Conservation (phyloP, 352 stramenopile species). For the Globisporangium spinosum region DNA sequence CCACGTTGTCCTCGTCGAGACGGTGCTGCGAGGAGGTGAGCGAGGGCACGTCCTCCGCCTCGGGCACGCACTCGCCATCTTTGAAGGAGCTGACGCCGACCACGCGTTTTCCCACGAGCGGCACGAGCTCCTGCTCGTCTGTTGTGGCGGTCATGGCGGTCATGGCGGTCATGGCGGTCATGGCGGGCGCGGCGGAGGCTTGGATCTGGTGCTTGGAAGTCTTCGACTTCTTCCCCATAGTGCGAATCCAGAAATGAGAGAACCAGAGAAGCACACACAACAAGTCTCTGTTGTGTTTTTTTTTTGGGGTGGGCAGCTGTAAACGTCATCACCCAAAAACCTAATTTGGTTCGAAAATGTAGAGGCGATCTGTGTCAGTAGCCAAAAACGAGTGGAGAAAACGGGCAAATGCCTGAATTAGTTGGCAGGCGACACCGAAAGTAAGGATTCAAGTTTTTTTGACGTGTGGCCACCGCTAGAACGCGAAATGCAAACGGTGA, state of each 20-base stretch:
- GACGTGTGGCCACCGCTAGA: background rate
- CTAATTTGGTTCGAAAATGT: background rate
- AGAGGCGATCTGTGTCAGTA: background rate
- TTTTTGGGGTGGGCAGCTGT: background rate
- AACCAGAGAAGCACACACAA: background rate
- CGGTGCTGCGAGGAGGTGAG: slow-evolving; percentile 59
- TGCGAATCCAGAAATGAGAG: slow-evolving; percentile 15
- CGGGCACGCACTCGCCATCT: slow-evolving; percentile 54
- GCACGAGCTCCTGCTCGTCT: slow-evolving; percentile 17
- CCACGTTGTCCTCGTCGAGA: slow-evolving; percentile 51
- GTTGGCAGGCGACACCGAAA: background rate
- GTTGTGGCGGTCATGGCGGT: background rate
- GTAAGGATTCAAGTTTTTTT: slow-evolving; percentile 19
- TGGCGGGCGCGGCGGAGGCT: background rate
- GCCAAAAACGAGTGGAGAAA: background rate
- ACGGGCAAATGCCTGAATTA: background rate
- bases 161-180: no score
- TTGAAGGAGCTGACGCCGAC: slow-evolving; percentile 18
- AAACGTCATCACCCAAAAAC: slow-evolving; percentile 3
- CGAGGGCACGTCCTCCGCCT: slow-evolving; percentile 64
- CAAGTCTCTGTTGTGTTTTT: background rate
- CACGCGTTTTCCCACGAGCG: slow-evolving; percentile 6
- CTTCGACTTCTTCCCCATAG: slow-evolving; percentile 11
- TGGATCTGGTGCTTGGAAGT: background rate
- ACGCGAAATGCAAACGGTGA: background rate